Evolutionary conservation across 1,284 basidiomycete species (phyloP), one percentile per base, ranked within the genome.

Genomic region (Omphalotus olearius): DNA sequence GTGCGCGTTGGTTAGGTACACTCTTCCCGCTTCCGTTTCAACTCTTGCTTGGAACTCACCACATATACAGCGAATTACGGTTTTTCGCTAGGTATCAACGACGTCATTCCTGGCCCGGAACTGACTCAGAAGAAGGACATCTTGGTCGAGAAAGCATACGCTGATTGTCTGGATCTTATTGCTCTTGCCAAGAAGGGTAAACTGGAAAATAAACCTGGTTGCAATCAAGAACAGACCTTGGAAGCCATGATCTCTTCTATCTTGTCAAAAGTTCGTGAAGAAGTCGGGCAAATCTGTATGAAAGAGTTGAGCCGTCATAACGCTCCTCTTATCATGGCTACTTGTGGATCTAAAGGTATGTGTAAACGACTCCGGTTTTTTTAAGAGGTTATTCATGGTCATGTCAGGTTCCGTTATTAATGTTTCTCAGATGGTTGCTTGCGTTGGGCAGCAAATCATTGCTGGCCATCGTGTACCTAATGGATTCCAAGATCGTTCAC

Each of bases 391-490:
- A 18, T 28, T 40, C 7, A 17, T 23, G 50, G 37, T 26, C 57
- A 33, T 23, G 43, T 7, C 45, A 96, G 93, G 96, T 67, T 98
- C 96, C 62, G 93, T 95, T 59, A 98, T 99, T 73, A 99, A 99
- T 69, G 97, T 99, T 54, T 97, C 94, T 11, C 97, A 99, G 73
- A 99, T 99, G 97, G 97, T 99, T 53, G 97, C 97, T 59, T 98
- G 95, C 82, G 97, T 99, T 60, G 97, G 97, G 9, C 97, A 99
- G 66, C 97, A 99, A 66, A 98, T 99, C 69, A 99, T 99, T 60
- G 86, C 91, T 20, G 97, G 97, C 18, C 91, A 93, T 67, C 97
- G 97, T 83, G 95, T 99, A 6, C 94, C 94, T 1, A 92, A 99
- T 76, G 97, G 96, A 47, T 99, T 99, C 76, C 97, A 99, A 70